These are phyloP conservation scores for Cymodocea nodosa DNA, from an alignment of 116 monocot genomes.

Conservation along the genomic window DNA sequence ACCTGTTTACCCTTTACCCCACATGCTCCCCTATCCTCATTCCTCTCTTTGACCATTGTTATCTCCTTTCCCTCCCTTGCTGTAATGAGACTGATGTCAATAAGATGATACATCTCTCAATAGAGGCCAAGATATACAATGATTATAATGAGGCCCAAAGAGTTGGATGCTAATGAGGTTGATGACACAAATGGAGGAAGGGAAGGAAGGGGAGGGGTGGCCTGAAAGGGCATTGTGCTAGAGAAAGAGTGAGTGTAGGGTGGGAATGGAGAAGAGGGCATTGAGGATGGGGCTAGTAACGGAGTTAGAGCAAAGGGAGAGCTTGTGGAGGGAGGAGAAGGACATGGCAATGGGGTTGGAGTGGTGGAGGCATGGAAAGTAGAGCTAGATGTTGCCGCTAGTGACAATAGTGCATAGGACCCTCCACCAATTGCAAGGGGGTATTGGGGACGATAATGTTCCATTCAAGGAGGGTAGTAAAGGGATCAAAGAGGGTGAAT, in stretches of 20 bases:
- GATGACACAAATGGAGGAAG: conserved; percentile 26
- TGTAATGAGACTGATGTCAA: too few species aligned
- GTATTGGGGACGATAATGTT: conserved; percentile 22
- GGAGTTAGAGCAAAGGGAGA: conserved; percentile 43
- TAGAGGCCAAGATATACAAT: conserved; percentile 68
- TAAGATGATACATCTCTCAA: too few species aligned
- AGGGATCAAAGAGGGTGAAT: conserved; percentile 30
- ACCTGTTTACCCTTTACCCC: too few species aligned
- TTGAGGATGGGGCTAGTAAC: conserved; percentile 28
- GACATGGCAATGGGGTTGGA: conserved; percentile 22
- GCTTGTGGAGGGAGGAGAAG: conserved; percentile 32
- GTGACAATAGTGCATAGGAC: conserved; percentile 23
- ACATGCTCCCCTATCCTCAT: too few species aligned
- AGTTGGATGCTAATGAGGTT: conserved; percentile 50
- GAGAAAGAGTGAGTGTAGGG: conserved; percentile 41
- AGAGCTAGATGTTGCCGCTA: conserved; percentile 35
- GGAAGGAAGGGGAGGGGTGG: conserved; percentile 24
- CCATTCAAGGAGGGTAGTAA: conserved; percentile 42
- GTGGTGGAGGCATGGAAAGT: conserved; percentile 38
- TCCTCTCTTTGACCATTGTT: too few species aligned
- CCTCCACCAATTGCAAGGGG: conserved; percentile 59
- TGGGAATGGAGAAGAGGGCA: conserved; percentile 17
- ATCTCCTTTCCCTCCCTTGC: too few species aligned
- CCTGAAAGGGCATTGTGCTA: conserved; percentile 50
- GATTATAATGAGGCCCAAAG: conserved; percentile 30